Conservation (phyloP, 202 grass and related monocot species). For the Dendrocalamus latiflorus region DNA sequence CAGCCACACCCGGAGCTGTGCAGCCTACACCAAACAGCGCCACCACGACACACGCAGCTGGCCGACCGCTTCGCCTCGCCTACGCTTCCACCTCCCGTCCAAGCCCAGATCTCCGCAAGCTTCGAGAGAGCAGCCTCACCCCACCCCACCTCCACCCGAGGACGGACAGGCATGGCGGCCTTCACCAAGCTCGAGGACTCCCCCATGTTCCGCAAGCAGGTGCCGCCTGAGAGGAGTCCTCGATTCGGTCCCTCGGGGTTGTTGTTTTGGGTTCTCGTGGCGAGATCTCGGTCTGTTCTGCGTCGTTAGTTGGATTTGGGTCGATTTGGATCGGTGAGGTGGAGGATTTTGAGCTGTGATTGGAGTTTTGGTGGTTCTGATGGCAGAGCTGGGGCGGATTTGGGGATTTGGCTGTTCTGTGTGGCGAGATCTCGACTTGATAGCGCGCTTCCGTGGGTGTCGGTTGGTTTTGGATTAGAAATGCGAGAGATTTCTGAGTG, state of each 20-base stretch:
- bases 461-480: not conserved
- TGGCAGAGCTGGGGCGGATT: not conserved
- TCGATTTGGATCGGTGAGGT: not conserved
- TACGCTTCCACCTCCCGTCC: slow-evolving; percentile 34
- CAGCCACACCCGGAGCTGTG: not conserved
- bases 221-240: not conserved
- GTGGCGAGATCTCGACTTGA: slow-evolving; percentile 20
- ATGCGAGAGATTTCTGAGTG: not conserved
- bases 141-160: not conserved
- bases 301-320: not conserved
- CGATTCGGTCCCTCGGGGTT: not conserved
- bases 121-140: slow-evolving; percentile 32
- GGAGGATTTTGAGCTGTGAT: not conserved
- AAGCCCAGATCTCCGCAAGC: slow-evolving; percentile 44
- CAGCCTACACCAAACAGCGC: not conserved
- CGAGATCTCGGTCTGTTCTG: slow-evolving; percentile 14
- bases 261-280: not conserved
- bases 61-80: not conserved
- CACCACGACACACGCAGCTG: slow-evolving; percentile 15
- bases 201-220: slow-evolving; percentile 97
- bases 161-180: slow-evolving; percentile 50
- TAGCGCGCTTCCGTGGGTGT: not conserved
- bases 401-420: not conserved
- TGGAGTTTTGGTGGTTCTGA: not conserved
- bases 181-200: slow-evolving; percentile 98